phyloP scores from a whole-genome alignment of 2,329 filamentous ascomycete species.

The Plenodomus biglobosus region DNA sequence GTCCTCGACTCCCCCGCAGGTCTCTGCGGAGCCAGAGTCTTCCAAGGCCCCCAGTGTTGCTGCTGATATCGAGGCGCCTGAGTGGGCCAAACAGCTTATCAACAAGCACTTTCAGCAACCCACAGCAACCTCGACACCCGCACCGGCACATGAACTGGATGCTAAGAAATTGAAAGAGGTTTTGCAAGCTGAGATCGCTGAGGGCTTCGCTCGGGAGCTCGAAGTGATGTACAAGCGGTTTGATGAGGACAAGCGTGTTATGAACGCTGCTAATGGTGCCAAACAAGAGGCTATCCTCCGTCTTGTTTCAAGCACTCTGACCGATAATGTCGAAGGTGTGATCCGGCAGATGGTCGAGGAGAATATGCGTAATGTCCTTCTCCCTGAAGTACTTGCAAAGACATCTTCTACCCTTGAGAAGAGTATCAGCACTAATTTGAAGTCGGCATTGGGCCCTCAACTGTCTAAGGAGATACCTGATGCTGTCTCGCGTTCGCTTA shows the following conservation, averaged over 20 bases:
- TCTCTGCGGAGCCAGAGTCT: conserved; percentile 13
- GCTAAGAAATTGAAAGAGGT: conserved; percentile 57
- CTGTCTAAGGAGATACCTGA: conserved; percentile 75
- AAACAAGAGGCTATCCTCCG: conserved; percentile 70
- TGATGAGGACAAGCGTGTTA: conserved; percentile 68
- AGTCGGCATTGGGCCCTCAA: conserved; percentile 64
- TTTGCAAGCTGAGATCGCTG: conserved; percentile 53
- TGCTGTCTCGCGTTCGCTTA: conserved; percentile 67
- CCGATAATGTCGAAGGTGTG: conserved; percentile 73
- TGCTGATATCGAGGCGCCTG: conserved; percentile 34
- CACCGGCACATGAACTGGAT: conserved; percentile 38
- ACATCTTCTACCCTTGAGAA: conserved; percentile 70
- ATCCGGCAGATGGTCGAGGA: conserved; percentile 74
- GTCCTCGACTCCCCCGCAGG: conserved; percentile 32
- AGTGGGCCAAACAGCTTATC: conserved; percentile 42
- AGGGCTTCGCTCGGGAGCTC: conserved; percentile 51
- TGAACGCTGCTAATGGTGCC: conserved; percentile 63
- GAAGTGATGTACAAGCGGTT: conserved; percentile 61
- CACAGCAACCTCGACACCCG: conserved; percentile 14
- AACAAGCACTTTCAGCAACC: conserved; percentile 31
- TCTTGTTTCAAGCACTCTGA: conserved; percentile 67
- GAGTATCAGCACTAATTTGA: conserved; percentile 69
- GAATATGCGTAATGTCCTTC: conserved; percentile 72
- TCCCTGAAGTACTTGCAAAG: conserved; percentile 71
- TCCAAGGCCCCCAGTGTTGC: conserved; percentile 17